These are phyloP conservation scores for Trebouxia sp. DNA, from an alignment of 139 green algal species.

Conservation along the genomic window DNA sequence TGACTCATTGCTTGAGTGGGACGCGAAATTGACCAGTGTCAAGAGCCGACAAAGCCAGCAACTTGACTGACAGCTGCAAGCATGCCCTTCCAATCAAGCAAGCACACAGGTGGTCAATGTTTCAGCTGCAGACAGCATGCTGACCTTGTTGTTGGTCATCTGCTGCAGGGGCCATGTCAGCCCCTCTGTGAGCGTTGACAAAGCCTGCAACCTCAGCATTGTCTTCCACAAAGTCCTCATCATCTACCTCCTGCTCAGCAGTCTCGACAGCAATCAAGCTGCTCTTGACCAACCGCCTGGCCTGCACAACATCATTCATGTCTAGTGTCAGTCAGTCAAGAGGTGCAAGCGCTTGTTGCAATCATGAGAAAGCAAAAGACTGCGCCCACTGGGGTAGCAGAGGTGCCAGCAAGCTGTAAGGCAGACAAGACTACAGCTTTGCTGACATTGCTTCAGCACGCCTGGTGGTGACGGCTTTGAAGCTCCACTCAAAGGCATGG, in stretches of 20 bases:
- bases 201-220: slow-evolving; percentile 39
- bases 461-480: neutral
- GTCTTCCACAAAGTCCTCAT: slow-evolving; percentile 49
- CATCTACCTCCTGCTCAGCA: slow-evolving; percentile 78
- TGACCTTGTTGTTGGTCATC: neutral
- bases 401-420: too few species aligned
- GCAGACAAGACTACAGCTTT: too few species aligned
- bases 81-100: too few species aligned
- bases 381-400: too few species aligned
- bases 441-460: too few species aligned
- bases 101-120: neutral
- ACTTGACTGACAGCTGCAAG: too few species aligned
- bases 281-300: slow-evolving; percentile 80
- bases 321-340: too few species aligned
- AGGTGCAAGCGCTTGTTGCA: too few species aligned
- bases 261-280: slow-evolving; percentile 88
- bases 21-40: too few species aligned
- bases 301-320: slow-evolving; percentile 61
- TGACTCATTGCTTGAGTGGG: too few species aligned
- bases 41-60: too few species aligned
- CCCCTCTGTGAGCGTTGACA: slow-evolving; percentile 2
- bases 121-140: neutral
- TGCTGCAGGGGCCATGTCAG: neutral
- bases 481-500: neutral
- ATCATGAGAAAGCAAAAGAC: too few species aligned